A percentile compares a stretch with the other conserved stretches of the same genome.
These are phyloP conservation scores for Phaeosphaeriaceae sp. DNA, from an alignment of 2,329 filamentous ascomycete species.

Conservation along the genomic window DNA sequence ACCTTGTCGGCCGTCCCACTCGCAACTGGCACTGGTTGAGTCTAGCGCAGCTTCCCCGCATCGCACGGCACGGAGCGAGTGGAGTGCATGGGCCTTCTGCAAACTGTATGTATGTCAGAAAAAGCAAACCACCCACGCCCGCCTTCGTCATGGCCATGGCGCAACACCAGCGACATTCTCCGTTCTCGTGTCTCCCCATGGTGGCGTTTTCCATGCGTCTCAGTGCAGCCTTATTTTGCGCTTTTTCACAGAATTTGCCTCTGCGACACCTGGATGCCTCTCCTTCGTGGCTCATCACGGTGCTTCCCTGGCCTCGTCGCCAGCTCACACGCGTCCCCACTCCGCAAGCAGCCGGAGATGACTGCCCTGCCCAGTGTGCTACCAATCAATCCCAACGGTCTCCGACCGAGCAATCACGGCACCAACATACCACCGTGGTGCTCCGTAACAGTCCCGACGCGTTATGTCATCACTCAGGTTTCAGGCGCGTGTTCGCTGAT, in stretches of 20 bases:
- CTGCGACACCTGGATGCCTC: slow-evolving; percentile 5
- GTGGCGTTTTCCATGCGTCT: slow-evolving; percentile 6
- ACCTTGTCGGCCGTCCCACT: slow-evolving; percentile 6
- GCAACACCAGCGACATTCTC: slow-evolving; percentile 19
- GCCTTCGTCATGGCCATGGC: slow-evolving; percentile 26
- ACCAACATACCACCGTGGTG: slow-evolving; percentile 2
- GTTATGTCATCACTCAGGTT: slow-evolving; percentile 25
- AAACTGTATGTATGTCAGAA: slow-evolving; percentile 17
- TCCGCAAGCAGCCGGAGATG: slow-evolving; percentile 15
- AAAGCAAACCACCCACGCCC: slow-evolving; percentile 25
- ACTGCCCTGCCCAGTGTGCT: slow-evolving; percentile 7
- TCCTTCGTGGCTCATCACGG: slow-evolving; percentile 1
- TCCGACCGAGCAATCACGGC: slow-evolving; percentile 23
- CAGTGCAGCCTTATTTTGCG: slow-evolving; percentile 2
- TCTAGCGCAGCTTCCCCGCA: slow-evolving; percentile 25
- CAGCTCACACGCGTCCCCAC: slow-evolving; percentile 24
- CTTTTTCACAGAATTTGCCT: no score
- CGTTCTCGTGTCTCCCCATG: slow-evolving; percentile 9
- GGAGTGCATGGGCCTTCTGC: slow-evolving; percentile 14
- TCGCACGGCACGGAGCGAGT: slow-evolving; percentile 24
- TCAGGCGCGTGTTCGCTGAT: slow-evolving; percentile 3
- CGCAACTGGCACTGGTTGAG: slow-evolving; percentile 17
- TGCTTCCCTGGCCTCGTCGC: slow-evolving; percentile 1
- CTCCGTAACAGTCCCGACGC: slow-evolving; percentile 15
- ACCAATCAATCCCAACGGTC: slow-evolving; percentile 14